Evolutionary conservation across 2,329 filamentous ascomycete genomes (phyloP).

Genomic region (Penicillium occitanis): DNA sequence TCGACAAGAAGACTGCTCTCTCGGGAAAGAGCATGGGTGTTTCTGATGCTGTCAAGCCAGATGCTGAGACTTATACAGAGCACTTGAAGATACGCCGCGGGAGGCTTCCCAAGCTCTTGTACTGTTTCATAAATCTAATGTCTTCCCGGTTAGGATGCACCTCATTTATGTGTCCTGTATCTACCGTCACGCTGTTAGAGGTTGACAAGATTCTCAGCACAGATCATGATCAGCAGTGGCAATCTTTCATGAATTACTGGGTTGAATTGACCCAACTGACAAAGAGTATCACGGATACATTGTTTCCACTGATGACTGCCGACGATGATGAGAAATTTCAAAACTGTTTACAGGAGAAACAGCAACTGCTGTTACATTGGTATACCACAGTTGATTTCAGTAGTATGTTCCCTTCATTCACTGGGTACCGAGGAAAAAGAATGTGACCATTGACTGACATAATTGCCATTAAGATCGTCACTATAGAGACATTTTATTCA

Average conservation of each 20-base stretch:
- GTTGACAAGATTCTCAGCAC: neutral
- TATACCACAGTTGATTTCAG: neutral
- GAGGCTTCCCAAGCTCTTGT: neutral
- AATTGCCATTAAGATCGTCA: neutral
- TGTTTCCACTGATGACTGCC: slow-evolving; percentile 42
- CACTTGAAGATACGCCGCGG: neutral
- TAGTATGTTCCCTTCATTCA: neutral
- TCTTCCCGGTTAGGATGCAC: neutral
- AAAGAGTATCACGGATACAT: slow-evolving; percentile 53
- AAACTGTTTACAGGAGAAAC: slow-evolving; percentile 1
- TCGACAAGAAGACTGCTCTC: neutral
- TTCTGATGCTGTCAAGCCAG: neutral
- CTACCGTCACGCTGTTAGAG: neutral
- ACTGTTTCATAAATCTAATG: neutral
- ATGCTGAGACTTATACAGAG: neutral
- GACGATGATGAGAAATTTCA: neutral
- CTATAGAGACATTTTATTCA: slow-evolving; percentile 41
- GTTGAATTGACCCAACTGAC: slow-evolving; percentile 49
- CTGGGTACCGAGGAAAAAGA: neutral
- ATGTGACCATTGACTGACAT: neutral
- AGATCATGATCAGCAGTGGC: neutral
- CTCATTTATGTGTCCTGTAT: neutral
- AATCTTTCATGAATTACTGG: slow-evolving; percentile 44
- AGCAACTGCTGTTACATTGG: neutral
- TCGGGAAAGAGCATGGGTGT: neutral